These are phyloP conservation scores for Porogramme epimiltina DNA, from an alignment of 1,284 basidiomycete species.

Conservation along the genomic window DNA sequence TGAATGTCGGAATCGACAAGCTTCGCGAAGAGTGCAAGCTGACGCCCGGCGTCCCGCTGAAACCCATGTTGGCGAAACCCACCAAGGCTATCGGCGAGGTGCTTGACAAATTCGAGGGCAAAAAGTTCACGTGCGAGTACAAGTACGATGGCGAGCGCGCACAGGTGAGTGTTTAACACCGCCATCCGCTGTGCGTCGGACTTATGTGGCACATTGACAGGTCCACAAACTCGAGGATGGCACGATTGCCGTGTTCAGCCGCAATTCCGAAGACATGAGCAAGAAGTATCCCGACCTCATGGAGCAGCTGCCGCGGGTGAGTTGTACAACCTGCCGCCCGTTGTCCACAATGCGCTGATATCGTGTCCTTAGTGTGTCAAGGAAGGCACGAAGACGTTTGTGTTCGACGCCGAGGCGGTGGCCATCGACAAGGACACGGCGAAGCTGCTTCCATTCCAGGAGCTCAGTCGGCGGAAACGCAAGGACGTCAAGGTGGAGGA, in stretches of 20 bases:
- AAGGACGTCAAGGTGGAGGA: conserved; percentile 98
- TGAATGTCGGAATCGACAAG: conserved; percentile 77
- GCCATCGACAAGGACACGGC: conserved; percentile 88
- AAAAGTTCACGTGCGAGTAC: conserved; percentile 98
- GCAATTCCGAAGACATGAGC: conserved; percentile 99
- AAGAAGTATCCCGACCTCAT: conserved; percentile 98
- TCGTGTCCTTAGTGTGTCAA: conserved; percentile 74
- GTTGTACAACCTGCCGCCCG: conserved; percentile 29
- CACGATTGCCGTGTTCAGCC: conserved; percentile 86
- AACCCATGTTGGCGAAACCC: conserved; percentile 99
- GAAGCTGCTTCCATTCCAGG: conserved; percentile 95
- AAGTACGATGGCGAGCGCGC: conserved; percentile 99
- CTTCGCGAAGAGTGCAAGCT: conserved; percentile 84
- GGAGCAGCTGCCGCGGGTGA: conserved; percentile 86
- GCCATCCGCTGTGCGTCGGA: not conserved
- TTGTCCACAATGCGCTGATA: not conserved
- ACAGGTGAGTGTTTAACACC: conserved; percentile 53
- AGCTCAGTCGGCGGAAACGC: conserved; percentile 91
- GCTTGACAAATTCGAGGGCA: conserved; percentile 94
- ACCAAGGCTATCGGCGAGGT: conserved; percentile 99
- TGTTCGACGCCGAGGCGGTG: conserved; percentile 95
- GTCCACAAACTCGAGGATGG: conserved; percentile 85
- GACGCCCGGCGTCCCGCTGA: conserved; percentile 94
- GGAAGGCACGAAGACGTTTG: conserved; percentile 81
- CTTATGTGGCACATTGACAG: conserved; percentile 34